Conservation (phyloP, 176 grass and related monocot species). For the Oryza nivara region DNA sequence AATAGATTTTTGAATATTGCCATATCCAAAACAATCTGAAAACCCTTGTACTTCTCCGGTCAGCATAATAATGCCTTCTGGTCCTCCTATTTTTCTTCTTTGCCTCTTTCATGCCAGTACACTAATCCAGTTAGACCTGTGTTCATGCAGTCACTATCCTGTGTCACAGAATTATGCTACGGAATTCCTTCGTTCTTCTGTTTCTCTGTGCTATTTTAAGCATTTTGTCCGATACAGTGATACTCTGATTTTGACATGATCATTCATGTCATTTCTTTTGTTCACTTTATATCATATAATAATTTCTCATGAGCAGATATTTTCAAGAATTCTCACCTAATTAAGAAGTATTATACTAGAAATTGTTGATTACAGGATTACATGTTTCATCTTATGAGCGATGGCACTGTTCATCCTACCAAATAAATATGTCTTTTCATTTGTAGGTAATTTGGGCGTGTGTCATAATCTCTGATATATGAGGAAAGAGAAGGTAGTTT, state of each 20-base stretch:
- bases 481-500: conserved; percentile 98
- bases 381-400: conserved; percentile 75
- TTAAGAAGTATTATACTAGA: conserved; percentile 22
- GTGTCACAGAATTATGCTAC: not conserved
- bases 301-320: conserved; percentile 12
- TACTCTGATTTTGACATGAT: conserved; percentile 33
- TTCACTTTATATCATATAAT: conserved; percentile 7
- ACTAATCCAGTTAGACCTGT: conserved; percentile 6
- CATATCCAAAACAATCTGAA: not conserved
- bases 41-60: not conserved
- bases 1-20: not conserved
- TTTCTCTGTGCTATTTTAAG: conserved; percentile 40
- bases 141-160: not conserved
- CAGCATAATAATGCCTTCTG: conserved; percentile 3
- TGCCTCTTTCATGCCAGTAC: conserved; percentile 8
- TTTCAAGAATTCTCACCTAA: conserved; percentile 32
- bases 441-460: conserved; percentile 98
- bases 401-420: conserved; percentile 88
- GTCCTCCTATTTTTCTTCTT: not conserved
- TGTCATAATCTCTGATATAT: conserved; percentile 95
- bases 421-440: conserved; percentile 98
- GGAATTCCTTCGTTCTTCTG: not conserved
- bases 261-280: not conserved
- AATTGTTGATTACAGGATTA: conserved; percentile 74
- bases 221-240: conserved; percentile 22